Conservation (phyloP, 1,284 basidiomycete species). For the Afroboletus lepidellus region DNA sequence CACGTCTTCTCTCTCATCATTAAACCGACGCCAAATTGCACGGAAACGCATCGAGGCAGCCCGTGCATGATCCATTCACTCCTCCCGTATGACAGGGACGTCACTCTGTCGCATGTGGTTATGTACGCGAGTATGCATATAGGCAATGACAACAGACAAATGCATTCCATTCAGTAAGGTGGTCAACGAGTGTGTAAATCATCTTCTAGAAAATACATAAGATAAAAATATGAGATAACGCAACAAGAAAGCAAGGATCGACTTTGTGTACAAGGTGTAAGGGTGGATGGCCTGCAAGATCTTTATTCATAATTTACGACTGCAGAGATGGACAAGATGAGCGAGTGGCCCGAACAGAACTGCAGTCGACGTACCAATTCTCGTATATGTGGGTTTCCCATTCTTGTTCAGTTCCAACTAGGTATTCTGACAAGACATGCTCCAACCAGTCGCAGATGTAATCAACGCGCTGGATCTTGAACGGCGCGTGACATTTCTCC, state of each 20-base stretch:
- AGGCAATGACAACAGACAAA: conserved; percentile 24
- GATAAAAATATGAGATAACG: conserved; percentile 3
- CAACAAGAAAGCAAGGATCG: conserved; percentile 7
- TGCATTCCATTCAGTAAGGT: not conserved
- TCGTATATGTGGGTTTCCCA: conserved; percentile 31
- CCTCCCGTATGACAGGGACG: conserved; percentile 2
- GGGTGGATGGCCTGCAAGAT: not conserved
- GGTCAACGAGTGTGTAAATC: conserved; percentile 13
- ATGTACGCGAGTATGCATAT: conserved; percentile 36
- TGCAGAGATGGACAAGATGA: conserved; percentile 6
- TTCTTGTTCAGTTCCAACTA: conserved; percentile 30
- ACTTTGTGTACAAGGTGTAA: not conserved
- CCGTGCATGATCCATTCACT: conserved; percentile 38
- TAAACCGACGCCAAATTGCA: conserved; percentile 81
- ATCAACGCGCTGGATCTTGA: conserved; percentile 32
- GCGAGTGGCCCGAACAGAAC: not conserved
- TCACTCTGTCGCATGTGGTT: conserved; percentile 16
- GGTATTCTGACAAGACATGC: conserved; percentile 28
- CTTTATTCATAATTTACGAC: conserved; percentile 8
- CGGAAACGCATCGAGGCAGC: conserved; percentile 81
- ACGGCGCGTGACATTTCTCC: conserved; percentile 36
- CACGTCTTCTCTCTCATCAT: conserved; percentile 51
- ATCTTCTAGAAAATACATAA: conserved; percentile 1
- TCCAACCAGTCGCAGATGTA: conserved; percentile 36
- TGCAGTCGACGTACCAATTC: conserved; percentile 23